Conservation (phyloP, 75 land plant species). For the Sequoiadendron giganteum region DNA sequence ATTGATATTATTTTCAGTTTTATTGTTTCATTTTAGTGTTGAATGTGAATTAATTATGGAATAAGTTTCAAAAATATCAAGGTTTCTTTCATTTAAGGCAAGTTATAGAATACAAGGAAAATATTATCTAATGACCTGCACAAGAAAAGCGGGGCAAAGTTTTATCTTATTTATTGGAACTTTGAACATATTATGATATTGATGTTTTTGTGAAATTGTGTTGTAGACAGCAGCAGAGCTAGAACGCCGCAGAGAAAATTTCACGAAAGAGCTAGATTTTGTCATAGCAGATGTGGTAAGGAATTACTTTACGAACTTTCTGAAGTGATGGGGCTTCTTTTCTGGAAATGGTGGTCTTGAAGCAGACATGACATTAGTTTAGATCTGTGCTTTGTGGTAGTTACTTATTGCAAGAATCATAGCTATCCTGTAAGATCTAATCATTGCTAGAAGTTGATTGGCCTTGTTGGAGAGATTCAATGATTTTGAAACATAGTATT, state of each 20-base stretch:
- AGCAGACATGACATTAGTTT: background rate
- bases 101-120: slow-evolving; percentile 6
- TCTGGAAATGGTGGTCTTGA: background rate
- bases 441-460: background rate
- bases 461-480: background rate
- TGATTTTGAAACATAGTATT: background rate
- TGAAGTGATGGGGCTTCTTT: slow-evolving; percentile 6
- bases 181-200: background rate
- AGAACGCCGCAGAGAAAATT: slow-evolving; percentile 80
- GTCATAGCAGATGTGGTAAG: slow-evolving; percentile 94
- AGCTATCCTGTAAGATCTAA: background rate
- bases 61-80: slow-evolving; percentile 2
- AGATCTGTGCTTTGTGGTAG: background rate
- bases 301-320: background rate
- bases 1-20: background rate
- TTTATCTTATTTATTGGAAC: background rate
- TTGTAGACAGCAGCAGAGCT: slow-evolving; percentile 91
- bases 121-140: background rate
- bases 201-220: background rate
- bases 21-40: background rate
- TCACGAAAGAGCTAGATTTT: slow-evolving; percentile 82
- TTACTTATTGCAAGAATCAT: background rate
- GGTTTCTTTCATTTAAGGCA: background rate
- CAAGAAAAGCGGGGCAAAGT: background rate
- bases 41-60: background rate